These are phyloP conservation scores for Lolium perenne DNA, from an alignment of 176 grass and related monocot genomes.

Conservation along the genomic window DNA sequence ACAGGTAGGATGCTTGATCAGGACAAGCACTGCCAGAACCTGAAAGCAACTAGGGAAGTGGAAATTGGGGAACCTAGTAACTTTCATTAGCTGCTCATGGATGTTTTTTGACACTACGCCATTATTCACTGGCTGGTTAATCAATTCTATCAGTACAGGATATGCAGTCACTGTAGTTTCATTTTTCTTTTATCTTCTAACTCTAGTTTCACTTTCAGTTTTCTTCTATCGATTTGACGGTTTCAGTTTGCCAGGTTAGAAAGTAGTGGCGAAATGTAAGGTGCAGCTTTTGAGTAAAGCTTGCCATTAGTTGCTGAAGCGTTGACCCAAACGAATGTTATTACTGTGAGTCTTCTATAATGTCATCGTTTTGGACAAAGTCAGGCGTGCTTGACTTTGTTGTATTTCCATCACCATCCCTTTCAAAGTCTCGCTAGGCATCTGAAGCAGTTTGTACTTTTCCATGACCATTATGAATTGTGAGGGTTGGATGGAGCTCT, in stretches of 20 bases:
- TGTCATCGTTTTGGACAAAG: neutral
- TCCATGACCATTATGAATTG: neutral
- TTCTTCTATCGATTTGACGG: neutral
- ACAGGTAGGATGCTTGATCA: no score
- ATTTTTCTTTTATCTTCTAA: neutral
- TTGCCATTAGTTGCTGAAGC: neutral
- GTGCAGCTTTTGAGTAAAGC: neutral
- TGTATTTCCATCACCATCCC: neutral
- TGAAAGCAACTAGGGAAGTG: no score
- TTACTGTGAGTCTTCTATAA: neutral
- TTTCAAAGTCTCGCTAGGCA: no score
- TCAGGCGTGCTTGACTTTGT: neutral
- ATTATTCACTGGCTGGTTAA: no score
- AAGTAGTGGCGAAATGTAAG: neutral
- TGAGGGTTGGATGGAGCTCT: neutral
- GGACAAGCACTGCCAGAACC: no score
- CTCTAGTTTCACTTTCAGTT: neutral
- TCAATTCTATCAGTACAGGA: no score
- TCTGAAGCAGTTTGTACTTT: slow-evolving; percentile 3
- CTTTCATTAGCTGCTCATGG: no score
- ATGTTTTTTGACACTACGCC: no score
- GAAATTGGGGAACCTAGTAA: no score
- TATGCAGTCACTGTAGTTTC: no score
- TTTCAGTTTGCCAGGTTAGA: neutral
- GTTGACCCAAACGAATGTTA: neutral